A percentile compares a stretch with the other conserved stretches of the same genome.
Conservation (phyloP, 306 rosid genomes). For the Neltuma alba region DNA sequence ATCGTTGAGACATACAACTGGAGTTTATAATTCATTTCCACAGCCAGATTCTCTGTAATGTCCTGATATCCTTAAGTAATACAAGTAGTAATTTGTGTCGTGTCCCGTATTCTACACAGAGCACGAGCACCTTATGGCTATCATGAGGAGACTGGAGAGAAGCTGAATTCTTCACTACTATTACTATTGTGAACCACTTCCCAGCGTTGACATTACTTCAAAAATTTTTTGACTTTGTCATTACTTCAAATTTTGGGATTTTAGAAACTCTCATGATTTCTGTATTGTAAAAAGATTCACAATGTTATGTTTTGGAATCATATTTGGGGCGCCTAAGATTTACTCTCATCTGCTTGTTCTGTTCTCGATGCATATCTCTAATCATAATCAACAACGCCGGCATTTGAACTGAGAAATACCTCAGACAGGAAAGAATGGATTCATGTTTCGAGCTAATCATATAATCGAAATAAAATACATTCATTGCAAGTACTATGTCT, state of each 20-base stretch:
- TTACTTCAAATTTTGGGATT: neutral
- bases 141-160: neutral
- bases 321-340: constrained; percentile 21
- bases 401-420: neutral
- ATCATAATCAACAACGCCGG: neutral
- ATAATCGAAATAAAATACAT: neutral
- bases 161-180: neutral
- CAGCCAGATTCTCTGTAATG: neutral
- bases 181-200: neutral
- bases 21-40: neutral
- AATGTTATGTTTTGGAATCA: neutral
- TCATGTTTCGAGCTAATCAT: neutral
- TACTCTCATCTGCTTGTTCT: neutral
- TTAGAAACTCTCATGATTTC: neutral
- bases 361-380: constrained; percentile 6
- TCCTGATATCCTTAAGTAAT: neutral
- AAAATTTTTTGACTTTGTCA: no score
- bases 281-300: neutral
- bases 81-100: neutral
- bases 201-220: neutral
- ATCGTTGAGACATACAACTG: neutral
- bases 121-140: no score
- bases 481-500: neutral
- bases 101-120: neutral
- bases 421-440: neutral